phyloP scores from a whole-genome alignment of 2,329 filamentous ascomycete species.

The Ophiocordyceps robertsii region DNA sequence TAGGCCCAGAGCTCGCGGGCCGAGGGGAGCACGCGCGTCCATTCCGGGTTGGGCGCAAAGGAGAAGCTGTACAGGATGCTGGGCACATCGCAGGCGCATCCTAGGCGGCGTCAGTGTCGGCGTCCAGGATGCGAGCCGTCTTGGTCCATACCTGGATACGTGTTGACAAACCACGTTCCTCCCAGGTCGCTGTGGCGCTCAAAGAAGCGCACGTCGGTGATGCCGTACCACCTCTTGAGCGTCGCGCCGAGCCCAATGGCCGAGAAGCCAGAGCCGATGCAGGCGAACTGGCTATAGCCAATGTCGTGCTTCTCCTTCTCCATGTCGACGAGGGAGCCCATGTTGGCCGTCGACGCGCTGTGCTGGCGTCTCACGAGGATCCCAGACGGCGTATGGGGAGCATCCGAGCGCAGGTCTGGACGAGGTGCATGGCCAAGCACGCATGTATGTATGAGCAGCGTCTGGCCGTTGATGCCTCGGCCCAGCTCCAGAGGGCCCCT shows the following conservation, averaged over 20 bases:
- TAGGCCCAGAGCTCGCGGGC: conserved; percentile 44
- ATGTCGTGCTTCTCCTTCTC: background rate
- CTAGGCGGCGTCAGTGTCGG: conserved; percentile 3
- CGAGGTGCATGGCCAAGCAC: too few species aligned
- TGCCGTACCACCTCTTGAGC: conserved; percentile 41
- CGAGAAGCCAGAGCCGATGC: conserved; percentile 47
- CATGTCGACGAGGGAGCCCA: background rate
- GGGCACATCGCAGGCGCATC: conserved; percentile 42
- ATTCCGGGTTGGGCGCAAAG: conserved; percentile 46
- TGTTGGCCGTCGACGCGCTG: background rate
- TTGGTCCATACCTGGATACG: conserved; percentile 35
- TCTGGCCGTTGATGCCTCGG: too few species aligned
- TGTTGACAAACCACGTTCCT: conserved; percentile 52
- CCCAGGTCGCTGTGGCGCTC: conserved; percentile 44
- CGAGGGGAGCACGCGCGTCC: conserved; percentile 43
- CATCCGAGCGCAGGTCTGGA: too few species aligned
- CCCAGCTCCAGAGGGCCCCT: too few species aligned
- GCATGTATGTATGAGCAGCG: too few species aligned
- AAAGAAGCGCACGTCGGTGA: conserved; percentile 46
- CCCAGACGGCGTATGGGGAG: too few species aligned
- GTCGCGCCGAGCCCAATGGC: conserved; percentile 48
- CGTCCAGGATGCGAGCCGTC: background rate
- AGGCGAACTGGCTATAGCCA: conserved; percentile 24
- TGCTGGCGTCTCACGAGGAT: too few species aligned
- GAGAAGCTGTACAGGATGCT: conserved; percentile 47